Evolutionary conservation across 169 alveolate species (phyloP), one percentile per base, ranked within the genome.

Genomic region (Eimeria sp.): DNA sequence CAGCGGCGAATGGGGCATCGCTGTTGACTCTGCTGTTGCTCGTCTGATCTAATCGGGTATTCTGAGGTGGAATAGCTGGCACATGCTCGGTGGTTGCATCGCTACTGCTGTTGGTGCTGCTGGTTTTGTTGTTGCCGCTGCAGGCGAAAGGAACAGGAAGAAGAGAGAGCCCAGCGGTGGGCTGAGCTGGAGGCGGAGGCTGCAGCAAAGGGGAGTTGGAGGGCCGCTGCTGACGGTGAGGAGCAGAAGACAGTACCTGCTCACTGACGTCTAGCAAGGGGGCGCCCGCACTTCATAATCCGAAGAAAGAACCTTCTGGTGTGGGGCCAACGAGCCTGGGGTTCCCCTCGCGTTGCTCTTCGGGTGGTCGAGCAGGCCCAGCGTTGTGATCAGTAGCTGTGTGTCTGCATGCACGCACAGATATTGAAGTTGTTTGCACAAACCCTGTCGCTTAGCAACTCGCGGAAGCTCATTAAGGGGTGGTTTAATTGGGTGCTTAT

Each of bases 151-250:
- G 61, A 83, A 34, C 67, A 65, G 73, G 96, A 93, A 78, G 94
- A 82, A 18, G 94, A 93, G 88, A 51, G 96, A 40, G 91, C 92
- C 16, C 83, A 78, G 58, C 61, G 70, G 30, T 92, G 96, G 96
- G 92, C 65, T 4, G 87, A 58, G 78, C 87, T 92, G 87, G 61
- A 67, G 76, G 47, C 82, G 6, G 89, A 40, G 30, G 57, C 40
- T 16, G 87, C 73, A 40, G 86, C 95, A 14, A 43, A 34, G 84
- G 78, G 47, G 43, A 7, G 87, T 22, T 76, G 87, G 87, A 47
- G 54, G 87, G 87, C 57, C 0, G 49, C 87, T 34, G 34, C 87
- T 34, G 87, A 76, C 18, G 61, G 63, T n/a, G 87, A 76, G 57
- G 87, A 76, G 20, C 87, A 76, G 34, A 76, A 76, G 87, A 47